Evolutionary conservation across 2,329 filamentous ascomycete genomes (phyloP), one percentile per base, ranked within the genome.

Genomic region (Phaeoacremonium minimum): DNA sequence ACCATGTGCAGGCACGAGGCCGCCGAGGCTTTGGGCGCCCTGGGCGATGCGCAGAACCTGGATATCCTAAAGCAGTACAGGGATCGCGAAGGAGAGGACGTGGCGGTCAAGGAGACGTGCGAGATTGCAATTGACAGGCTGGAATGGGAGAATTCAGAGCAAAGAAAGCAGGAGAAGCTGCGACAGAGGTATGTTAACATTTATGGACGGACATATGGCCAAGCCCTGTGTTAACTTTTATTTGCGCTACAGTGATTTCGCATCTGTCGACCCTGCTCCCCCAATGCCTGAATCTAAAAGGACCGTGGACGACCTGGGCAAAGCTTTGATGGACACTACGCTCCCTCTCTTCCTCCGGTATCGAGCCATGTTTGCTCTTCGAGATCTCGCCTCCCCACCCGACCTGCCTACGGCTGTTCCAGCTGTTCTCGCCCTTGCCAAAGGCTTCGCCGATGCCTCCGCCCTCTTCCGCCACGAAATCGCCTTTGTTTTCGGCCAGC

Each of bases 381-480:
- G 93, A 55, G 93, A 98, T 62, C 81, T 98, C 35, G 89, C 90
- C 15, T 96, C 90, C 4, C 93, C 93, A 13, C 90, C 91, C 8
- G 85, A 95, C 55, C 80, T 94, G 30, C 86, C 89, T 3, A 95
- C 90, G 3, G 90, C 91, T 6, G 77, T 88, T 13, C 84, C 87
- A n/a, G 91, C 93, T 14, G 77, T 98, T 36, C 75, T 84, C 30
- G 87, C 90, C 9, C 77, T 98, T 32, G 88, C 93, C 31, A 83
- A 82, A 55, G 93, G 93, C 13, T 82, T 98, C 50, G 71, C 73
- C 19, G 93, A 98, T 58, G 73, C 81, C 14, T 96, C 90, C 33
- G 90, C 90, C 5, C 79, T 98, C 7, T 97, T 98, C 75, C 83
- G 93, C 48, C 93, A 98, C 66, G 93, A 98, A 60, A 89, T 98